These are phyloP conservation scores for Pseudogymnoascus sp. DNA, from an alignment of 2,329 filamentous ascomycete species.

Conservation along the genomic window DNA sequence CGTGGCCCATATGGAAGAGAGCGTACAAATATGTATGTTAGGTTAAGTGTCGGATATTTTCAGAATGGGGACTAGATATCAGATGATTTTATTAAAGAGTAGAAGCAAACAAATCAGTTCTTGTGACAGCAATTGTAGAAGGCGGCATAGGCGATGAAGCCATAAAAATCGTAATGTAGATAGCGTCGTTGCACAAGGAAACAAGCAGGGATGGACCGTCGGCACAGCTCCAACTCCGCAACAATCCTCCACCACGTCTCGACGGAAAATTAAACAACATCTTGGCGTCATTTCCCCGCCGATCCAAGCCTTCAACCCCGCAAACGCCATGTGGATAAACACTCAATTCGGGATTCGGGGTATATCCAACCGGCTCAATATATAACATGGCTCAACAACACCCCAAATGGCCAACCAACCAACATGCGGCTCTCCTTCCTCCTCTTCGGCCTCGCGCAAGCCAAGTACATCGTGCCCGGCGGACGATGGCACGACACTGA, in stretches of 20 bases:
- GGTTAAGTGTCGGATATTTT: no score
- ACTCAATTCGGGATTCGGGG: neutral
- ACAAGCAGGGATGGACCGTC: no score
- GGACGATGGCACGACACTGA: constrained; percentile 53
- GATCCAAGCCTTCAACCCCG: neutral
- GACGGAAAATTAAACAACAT: neutral
- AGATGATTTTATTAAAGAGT: no score
- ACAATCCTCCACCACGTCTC: neutral
- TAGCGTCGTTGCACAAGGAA: no score
- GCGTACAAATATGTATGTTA: no score
- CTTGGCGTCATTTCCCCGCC: neutral
- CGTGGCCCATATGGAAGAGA: no score
- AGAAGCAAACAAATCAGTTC: no score
- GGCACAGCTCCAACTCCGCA: no score
- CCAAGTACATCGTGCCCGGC: constrained; percentile 54
- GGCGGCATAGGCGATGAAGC: no score
- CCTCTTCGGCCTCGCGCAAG: constrained; percentile 16
- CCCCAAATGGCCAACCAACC: neutral
- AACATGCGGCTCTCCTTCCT: neutral
- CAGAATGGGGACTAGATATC: no score
- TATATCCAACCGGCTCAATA: neutral
- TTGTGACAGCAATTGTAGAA: no score
- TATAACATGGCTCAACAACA: neutral
- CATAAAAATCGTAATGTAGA: no score
- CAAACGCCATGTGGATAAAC: neutral